phyloP scores from a whole-genome alignment of 345 rosid species.

The Eucalyptus regnans region DNA sequence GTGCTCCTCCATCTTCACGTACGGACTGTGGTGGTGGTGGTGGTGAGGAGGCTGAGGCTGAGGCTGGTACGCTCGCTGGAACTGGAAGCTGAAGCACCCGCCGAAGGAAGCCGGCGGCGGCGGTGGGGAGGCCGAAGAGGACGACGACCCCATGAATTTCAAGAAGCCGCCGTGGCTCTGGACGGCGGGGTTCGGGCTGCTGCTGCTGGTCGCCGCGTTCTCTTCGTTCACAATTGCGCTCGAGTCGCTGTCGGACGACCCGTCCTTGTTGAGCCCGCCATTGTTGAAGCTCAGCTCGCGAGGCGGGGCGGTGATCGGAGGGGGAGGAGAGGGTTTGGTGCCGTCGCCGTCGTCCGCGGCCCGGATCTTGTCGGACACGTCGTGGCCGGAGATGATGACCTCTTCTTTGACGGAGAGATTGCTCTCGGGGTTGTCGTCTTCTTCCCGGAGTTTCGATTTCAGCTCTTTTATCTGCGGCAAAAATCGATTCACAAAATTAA shows the following conservation, averaged over 20 bases:
- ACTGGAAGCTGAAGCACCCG: neutral
- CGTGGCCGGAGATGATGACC: constrained; percentile 21
- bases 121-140: neutral
- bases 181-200: constrained; percentile 29
- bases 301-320: neutral
- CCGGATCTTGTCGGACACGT: neutral
- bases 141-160: neutral
- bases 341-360: neutral
- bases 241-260: constrained; percentile 86
- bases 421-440: constrained; percentile 47
- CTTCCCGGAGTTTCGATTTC: constrained; percentile 54
- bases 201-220: constrained; percentile 22
- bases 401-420: constrained; percentile 61
- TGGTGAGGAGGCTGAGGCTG: constrained; percentile 7
- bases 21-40: constrained; percentile 16
- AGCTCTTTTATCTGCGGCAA: constrained; percentile 55
- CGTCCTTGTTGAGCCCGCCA: constrained; percentile 33
- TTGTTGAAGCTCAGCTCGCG: neutral
- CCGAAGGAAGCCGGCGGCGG: constrained; percentile 23
- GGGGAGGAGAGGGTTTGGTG: constrained; percentile 2
- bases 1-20: constrained; percentile 84
- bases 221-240: constrained; percentile 79
- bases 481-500: neutral
- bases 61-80: constrained; percentile 1
- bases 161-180: neutral